Conservation (phyloP, 2,329 filamentous ascomycete species). For the Leptodontidium sp. region DNA sequence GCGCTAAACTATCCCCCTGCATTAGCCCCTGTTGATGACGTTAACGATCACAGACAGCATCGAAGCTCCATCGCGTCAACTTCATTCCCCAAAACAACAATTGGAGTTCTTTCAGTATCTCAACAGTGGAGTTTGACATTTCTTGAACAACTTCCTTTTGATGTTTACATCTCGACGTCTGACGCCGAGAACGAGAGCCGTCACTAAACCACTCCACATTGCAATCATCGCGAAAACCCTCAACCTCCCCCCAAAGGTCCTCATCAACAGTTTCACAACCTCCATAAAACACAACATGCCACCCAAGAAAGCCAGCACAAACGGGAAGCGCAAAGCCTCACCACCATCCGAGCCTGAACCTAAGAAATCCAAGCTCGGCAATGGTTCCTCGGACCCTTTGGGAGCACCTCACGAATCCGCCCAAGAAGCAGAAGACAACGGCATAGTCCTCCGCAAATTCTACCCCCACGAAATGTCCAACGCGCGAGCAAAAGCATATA, state of each 20-base stretch:
- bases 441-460: slow-evolving; percentile 75
- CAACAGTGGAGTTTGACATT: background rate
- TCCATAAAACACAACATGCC: slow-evolving; percentile 33
- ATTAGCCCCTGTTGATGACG: slow-evolving; percentile 9
- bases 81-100: background rate
- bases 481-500: slow-evolving; percentile 78
- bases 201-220: background rate
- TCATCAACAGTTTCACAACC: slow-evolving; percentile 22
- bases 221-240: background rate
- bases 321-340: slow-evolving; percentile 41
- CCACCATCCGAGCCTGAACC: background rate
- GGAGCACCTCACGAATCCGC: slow-evolving; percentile 43
- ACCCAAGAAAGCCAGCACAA: slow-evolving; percentile 34
- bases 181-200: background rate
- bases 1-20: slow-evolving; percentile 11
- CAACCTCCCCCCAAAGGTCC: background rate
- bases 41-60: background rate
- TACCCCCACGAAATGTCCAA: slow-evolving; percentile 91
- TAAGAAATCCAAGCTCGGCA: slow-evolving; percentile 40
- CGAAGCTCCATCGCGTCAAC: background rate
- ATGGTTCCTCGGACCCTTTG: slow-evolving; percentile 35
- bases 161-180: slow-evolving; percentile 4
- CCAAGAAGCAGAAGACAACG: slow-evolving; percentile 57
- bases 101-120: background rate
- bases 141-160: background rate